Evolutionary conservation across 192 early-diverging fungal species (phyloP).

Genomic region (Phlyctochytrium bullatum): DNA sequence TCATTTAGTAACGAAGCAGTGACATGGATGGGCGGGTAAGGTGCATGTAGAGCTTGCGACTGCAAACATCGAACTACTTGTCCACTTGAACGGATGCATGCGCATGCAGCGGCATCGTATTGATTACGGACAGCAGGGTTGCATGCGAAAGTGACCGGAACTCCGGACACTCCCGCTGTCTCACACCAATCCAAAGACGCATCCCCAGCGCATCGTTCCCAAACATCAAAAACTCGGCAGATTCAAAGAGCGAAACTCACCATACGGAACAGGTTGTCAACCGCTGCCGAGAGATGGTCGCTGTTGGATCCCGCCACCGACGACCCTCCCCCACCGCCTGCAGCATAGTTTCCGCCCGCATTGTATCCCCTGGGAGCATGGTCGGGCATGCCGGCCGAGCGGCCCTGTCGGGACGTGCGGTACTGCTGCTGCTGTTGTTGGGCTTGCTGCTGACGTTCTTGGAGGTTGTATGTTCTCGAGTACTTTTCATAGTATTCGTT

Average conservation of each 20-base stretch:
- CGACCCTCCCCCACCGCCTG: background rate
- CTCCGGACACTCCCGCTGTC: no score
- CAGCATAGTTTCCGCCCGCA: background rate
- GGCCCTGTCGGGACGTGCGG: background rate
- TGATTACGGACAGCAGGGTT: no score
- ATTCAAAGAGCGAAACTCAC: constrained; percentile 8
- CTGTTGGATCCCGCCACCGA: constrained; percentile 16
- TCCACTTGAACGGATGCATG: no score
- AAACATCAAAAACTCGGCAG: no score
- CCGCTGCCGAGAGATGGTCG: constrained; percentile 30
- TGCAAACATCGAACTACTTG: no score
- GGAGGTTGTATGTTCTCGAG: constrained; percentile 30
- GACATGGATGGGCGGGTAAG: no score
- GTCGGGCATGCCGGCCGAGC: background rate
- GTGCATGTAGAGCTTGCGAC: no score
- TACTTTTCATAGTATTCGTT: constrained; percentile 30
- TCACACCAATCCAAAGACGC: no score
- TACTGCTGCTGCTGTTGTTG: background rate
- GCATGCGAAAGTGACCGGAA: no score
- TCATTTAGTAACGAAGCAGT: no score
- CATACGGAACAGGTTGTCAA: constrained; percentile 34
- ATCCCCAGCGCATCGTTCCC: no score
- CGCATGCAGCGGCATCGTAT: no score
- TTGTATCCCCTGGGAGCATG: background rate
- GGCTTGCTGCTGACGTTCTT: constrained; percentile 11